Evolutionary conservation across 106 monocot genomes (phyloP).

Genomic region (Iris macrosiphon): DNA sequence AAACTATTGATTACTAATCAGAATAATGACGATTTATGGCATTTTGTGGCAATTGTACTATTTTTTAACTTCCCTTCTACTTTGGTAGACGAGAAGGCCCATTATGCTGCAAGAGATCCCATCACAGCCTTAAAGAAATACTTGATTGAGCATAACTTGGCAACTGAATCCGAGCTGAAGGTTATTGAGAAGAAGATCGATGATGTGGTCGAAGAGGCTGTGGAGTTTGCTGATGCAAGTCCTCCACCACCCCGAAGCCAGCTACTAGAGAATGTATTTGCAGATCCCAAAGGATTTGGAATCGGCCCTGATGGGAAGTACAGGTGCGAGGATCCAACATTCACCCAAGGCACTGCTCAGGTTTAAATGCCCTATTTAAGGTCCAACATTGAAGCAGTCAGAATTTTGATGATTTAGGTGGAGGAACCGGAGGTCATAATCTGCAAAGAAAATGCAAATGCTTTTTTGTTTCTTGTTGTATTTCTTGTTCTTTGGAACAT

Average conservation of each 20-base stretch:
- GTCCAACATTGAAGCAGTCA: neutral
- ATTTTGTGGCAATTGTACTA: no score
- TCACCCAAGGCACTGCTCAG: constrained; percentile 90
- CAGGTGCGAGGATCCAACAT: constrained; percentile 87
- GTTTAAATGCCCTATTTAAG: constrained; percentile 27
- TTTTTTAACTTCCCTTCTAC: neutral
- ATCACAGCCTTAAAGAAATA: constrained; percentile 75
- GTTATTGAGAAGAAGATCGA: constrained; percentile 81
- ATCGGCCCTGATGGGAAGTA: constrained; percentile 96
- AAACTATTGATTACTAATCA: no score
- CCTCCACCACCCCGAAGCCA: constrained; percentile 80
- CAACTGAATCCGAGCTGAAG: constrained; percentile 74
- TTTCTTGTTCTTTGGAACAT: neutral
- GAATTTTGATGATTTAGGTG: neutral
- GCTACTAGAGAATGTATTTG: constrained; percentile 90
- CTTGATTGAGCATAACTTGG: constrained; percentile 58
- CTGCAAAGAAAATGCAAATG: neutral
- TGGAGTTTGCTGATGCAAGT: constrained; percentile 90
- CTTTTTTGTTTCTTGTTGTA: no score
- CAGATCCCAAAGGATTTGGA: constrained; percentile 94
- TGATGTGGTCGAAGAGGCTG: constrained; percentile 74
- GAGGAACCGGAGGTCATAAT: neutral
- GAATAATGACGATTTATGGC: no score
- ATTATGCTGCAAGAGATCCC: constrained; percentile 84
- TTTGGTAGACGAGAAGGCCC: constrained; percentile 80